Percentiles rank a stretch among this genome's conserved stretches.
Evolutionary conservation across 2,329 filamentous ascomycete genomes (phyloP).

Genomic region (Fusarium cicatricum): DNA sequence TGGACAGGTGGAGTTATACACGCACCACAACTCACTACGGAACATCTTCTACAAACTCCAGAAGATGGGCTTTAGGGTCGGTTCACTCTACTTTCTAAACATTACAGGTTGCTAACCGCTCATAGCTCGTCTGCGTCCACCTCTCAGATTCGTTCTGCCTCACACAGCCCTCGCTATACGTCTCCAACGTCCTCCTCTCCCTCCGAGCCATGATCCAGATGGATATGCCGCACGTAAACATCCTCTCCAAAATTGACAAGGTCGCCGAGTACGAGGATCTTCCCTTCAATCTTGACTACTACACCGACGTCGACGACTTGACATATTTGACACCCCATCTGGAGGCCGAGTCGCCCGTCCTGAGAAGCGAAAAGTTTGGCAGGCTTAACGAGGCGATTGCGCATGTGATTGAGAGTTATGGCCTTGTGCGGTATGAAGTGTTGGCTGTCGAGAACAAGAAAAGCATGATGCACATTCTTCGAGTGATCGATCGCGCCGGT

Average conservation of each 20-base stretch:
- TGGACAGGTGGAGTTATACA: constrained; percentile 96
- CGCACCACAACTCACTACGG: constrained; percentile 89
- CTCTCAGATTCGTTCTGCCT: constrained; percentile 94
- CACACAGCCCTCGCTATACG: constrained; percentile 91
- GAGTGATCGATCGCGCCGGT: constrained; percentile 88
- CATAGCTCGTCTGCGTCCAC: constrained; percentile 88
- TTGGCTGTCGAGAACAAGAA: constrained; percentile 96
- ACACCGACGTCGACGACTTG: constrained; percentile 96
- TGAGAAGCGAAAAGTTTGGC: constrained; percentile 78
- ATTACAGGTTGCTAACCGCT: constrained; percentile 21
- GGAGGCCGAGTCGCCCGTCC: constrained; percentile 76
- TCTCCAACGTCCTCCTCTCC: constrained; percentile 91
- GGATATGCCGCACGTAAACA: constrained; percentile 94
- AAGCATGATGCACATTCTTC: constrained; percentile 92
- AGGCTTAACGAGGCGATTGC: constrained; percentile 88
- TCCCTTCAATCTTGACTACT: constrained; percentile 95
- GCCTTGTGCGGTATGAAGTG: constrained; percentile 90
- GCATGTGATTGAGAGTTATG: constrained; percentile 87
- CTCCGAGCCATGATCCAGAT: constrained; percentile 98
- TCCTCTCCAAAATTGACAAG: constrained; percentile 98
- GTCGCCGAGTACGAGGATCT: constrained; percentile 83
- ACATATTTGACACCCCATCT: constrained; percentile 83
- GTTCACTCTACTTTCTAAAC: constrained; percentile 42
- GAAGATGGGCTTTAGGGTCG: constrained; percentile 89
- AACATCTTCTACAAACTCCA: constrained; percentile 92